These are phyloP conservation scores for Wickerhamiella lipophila DNA, from an alignment of 805 yeast genomes.

Conservation along the genomic window DNA sequence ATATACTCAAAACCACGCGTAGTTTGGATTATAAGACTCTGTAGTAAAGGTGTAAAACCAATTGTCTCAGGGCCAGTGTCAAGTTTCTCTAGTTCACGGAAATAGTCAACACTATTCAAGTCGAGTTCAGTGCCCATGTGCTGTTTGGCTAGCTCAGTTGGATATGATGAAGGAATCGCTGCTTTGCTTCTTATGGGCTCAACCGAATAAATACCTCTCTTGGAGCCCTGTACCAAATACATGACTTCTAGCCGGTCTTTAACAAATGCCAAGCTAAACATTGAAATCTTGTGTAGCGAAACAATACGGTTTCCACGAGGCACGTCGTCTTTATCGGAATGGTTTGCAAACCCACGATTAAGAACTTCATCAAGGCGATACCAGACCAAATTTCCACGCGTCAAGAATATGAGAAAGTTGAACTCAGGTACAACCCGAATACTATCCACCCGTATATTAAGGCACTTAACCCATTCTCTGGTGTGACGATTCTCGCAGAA, in stretches of 20 bases:
- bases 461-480: constrained; percentile 45
- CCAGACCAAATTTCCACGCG: constrained; percentile 47
- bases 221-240: constrained; percentile 24
- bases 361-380: constrained; percentile 51
- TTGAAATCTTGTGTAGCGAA: constrained; percentile 35
- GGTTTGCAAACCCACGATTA: constrained; percentile 20
- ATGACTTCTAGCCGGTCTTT: constrained; percentile 46
- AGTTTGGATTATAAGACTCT: constrained; percentile 55
- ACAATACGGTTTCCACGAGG: constrained; percentile 37
- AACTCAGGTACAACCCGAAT: constrained; percentile 47
- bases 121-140: not conserved
- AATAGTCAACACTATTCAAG: constrained; percentile 29
- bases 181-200: constrained; percentile 38
- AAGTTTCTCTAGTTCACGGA: constrained; percentile 37
- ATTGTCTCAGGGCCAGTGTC: constrained; percentile 43
- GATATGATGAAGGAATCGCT: constrained; percentile 13
- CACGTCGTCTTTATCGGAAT: not conserved
- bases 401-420: constrained; percentile 44
- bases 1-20: constrained; percentile 54
- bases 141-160: constrained; percentile 1
- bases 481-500: constrained; percentile 29
- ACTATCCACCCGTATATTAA: constrained; percentile 42
- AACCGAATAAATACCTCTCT: constrained; percentile 49
- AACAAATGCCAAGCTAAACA: constrained; percentile 59
- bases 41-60: constrained; percentile 51